Percentiles rank a stretch among this genome's conserved stretches.
phyloP scores from a whole-genome alignment of 1,139 yeast species.

The Spencermartinsiella ligniputridi region DNA sequence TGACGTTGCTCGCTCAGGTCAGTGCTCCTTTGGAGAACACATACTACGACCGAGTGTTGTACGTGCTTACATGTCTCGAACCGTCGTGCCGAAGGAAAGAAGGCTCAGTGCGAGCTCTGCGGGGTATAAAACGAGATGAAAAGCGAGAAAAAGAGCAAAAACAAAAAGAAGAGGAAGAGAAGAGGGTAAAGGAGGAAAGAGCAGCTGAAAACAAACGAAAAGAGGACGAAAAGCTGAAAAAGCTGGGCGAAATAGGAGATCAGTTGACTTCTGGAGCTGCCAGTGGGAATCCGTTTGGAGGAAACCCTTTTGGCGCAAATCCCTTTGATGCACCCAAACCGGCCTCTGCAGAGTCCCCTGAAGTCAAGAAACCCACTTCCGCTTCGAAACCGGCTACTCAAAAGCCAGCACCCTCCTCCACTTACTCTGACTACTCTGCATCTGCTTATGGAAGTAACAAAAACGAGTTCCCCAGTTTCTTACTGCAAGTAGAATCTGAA shows the following conservation, averaged over 20 bases:
- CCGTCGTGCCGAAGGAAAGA: constrained; percentile 59
- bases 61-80: constrained; percentile 70
- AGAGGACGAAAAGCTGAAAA: constrained; percentile 18
- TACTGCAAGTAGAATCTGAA: constrained; percentile 67
- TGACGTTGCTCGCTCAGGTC: constrained; percentile 74
- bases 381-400: not conserved
- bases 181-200: constrained; percentile 39
- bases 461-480: constrained; percentile 48
- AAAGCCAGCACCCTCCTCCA: not conserved
- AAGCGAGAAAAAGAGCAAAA: constrained; percentile 40
- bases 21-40: constrained; percentile 65
- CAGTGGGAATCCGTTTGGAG: constrained; percentile 28
- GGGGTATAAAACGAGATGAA: constrained; percentile 67
- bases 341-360: not conserved
- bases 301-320: constrained; percentile 18
- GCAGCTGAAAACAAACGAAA: constrained; percentile 34
- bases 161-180: constrained; percentile 39
- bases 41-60: constrained; percentile 75
- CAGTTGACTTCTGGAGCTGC: constrained; percentile 1
- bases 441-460: not conserved
- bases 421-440: not conserved
- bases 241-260: constrained; percentile 8
- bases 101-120: constrained; percentile 67
- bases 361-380: not conserved
- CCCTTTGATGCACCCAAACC: constrained; percentile 19